Evolutionary conservation across 441 rosid species (phyloP).

Genomic region (Erysimum cheiri): DNA sequence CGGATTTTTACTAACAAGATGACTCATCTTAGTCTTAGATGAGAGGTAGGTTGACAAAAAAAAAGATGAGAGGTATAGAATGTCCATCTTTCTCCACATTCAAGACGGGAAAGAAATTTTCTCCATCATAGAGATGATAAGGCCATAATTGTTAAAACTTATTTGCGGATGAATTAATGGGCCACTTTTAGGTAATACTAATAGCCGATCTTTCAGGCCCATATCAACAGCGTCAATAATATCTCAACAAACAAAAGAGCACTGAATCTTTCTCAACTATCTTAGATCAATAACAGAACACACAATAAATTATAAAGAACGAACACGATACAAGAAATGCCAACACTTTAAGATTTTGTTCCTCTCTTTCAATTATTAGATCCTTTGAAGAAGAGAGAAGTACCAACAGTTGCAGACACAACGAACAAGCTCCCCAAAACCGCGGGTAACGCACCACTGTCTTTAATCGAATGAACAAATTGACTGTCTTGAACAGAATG

Average conservation of each 20-base stretch:
- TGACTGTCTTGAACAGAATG: constrained; percentile 41
- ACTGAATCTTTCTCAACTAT: neutral
- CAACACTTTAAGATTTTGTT: neutral
- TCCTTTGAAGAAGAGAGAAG: constrained; percentile 42
- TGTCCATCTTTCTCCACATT: too few species aligned
- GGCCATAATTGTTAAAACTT: too few species aligned
- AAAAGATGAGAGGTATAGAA: too few species aligned
- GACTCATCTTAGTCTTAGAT: too few species aligned
- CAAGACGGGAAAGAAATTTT: too few species aligned
- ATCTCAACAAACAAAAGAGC: neutral
- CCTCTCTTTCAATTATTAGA: constrained; percentile 32
- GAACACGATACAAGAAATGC: too few species aligned
- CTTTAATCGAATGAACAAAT: constrained; percentile 29
- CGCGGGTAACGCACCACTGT: constrained; percentile 35
- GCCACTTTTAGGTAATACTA: neutral
- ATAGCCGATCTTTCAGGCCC: constrained; percentile 10
- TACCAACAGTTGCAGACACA: constrained; percentile 43
- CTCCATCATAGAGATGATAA: too few species aligned
- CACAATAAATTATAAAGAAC: neutral
- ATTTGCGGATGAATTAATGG: neutral
- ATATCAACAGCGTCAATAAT: neutral
- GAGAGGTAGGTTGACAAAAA: too few species aligned
- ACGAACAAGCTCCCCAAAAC: constrained; percentile 46
- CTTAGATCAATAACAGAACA: constrained; percentile 6
- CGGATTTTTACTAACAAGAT: too few species aligned